phyloP scores from a whole-genome alignment of 768 basidiomycete species.

The Flagelloscypha sp. region DNA sequence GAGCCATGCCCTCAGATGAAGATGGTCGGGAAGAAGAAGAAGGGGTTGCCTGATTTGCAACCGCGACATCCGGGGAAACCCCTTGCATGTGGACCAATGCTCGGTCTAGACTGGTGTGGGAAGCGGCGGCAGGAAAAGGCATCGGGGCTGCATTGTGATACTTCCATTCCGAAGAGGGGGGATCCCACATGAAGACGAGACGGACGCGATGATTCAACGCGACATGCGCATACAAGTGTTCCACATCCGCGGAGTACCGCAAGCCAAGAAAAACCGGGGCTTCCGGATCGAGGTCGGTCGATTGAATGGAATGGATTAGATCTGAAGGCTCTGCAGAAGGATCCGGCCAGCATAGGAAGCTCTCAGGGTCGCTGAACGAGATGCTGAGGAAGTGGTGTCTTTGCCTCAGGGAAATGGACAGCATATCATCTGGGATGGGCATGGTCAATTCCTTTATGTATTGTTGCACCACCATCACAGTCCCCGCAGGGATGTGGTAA shows the following conservation, averaged over 20 bases:
- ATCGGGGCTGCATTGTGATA: slow-evolving; percentile 64
- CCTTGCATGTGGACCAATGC: neutral
- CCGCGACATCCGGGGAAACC: slow-evolving; percentile 1
- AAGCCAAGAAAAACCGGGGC: slow-evolving; percentile 9
- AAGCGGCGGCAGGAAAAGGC: slow-evolving; percentile 52
- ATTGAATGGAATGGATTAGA: neutral
- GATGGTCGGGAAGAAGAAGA: slow-evolving; percentile 1
- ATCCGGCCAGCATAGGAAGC: slow-evolving; percentile 39
- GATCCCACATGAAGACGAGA: slow-evolving; percentile 64
- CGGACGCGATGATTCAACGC: slow-evolving; percentile 32
- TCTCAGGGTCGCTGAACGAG: slow-evolving; percentile 22
- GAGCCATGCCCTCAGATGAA: slow-evolving; percentile 4
- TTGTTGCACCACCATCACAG: too few species aligned
- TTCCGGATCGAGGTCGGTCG: slow-evolving; percentile 3
- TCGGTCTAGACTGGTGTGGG: slow-evolving; percentile 15
- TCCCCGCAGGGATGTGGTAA: too few species aligned
- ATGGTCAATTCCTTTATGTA: too few species aligned
- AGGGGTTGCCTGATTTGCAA: neutral
- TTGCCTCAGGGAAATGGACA: slow-evolving; percentile 6
- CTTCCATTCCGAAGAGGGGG: slow-evolving; percentile 40
- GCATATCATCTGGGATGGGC: slow-evolving; percentile 6
- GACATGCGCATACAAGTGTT: slow-evolving; percentile 50
- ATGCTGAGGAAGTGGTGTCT: slow-evolving; percentile 29
- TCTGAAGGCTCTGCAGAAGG: slow-evolving; percentile 8
- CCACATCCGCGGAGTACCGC: slow-evolving; percentile 38